phyloP scores from a whole-genome alignment of 2,329 filamentous ascomycete species.

The Stachybotrys elegans region DNA sequence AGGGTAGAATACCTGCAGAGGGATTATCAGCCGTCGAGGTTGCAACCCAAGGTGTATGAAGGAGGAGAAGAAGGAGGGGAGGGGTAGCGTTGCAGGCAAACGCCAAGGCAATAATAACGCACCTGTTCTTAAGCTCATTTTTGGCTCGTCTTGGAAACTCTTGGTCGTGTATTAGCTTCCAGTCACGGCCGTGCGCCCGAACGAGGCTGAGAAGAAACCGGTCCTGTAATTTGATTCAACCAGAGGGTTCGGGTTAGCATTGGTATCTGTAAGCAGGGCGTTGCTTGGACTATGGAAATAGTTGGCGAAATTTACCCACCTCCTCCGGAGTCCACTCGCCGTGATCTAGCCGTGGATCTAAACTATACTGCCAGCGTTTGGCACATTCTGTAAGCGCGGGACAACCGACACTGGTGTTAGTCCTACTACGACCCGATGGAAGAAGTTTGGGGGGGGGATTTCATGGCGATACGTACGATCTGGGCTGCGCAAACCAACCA shows the following conservation, averaged over 20 bases:
- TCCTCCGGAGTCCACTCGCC: conserved; percentile 15
- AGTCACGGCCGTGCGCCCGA: conserved; percentile 13
- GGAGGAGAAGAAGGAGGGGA: no score
- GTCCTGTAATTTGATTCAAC: no score
- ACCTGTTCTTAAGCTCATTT: conserved; percentile 18
- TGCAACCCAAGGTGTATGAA: no score
- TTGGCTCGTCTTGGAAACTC: conserved; percentile 12
- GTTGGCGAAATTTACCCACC: no score
- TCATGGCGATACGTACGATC: conserved; percentile 10
- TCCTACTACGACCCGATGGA: no score
- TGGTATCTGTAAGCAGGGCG: no score
- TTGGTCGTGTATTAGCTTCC: conserved; percentile 16
- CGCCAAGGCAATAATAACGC: neutral
- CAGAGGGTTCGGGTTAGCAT: no score
- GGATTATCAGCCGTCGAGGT: no score
- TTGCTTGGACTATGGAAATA: no score
- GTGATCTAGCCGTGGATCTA: conserved; percentile 32
- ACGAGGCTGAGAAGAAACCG: conserved; percentile 13
- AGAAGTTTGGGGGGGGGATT: no score
- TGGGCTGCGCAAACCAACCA: conserved; percentile 27
- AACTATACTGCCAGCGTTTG: conserved; percentile 39
- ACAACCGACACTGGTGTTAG: neutral
- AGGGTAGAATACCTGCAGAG: neutral
- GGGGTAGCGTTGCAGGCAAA: no score
- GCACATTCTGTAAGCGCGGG: conserved; percentile 30